Evolutionary conservation across 1,139 yeast species (phyloP), one percentile per base, ranked within the genome.

Genomic region (Kodamaea plutei): DNA sequence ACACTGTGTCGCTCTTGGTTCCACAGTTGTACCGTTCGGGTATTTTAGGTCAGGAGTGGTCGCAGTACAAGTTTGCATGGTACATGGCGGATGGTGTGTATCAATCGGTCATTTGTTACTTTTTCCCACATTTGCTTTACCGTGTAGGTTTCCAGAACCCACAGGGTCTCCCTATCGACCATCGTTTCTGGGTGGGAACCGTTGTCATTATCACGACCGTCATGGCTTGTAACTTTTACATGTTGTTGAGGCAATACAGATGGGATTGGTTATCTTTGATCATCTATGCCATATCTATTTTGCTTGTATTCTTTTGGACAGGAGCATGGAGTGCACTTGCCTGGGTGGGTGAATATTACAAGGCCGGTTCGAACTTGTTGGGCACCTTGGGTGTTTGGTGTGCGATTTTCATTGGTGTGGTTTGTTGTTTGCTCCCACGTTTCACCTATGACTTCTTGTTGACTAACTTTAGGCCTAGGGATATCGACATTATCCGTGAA

Each of bases 11-110:
- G 2, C 53, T 76, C 35, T 53, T 70, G 31, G 77, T 73, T 19
- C 83, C 83, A n/a, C 76, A 76, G 45, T 61, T 76, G 34, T 76
- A 76, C 56, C 56, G 73, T 33, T 49, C 64, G 17, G 82, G 82
- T 29, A 73, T 76, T 34, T 54, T 73, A 35, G 63, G 79, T 24
- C 46, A 53, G 23, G 79, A 73, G 36, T 72, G 77, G 76, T 63
- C 74, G 1, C 76, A 68, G 40, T 58, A 48, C 40, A 73, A 71
- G 47, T 76, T 76, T 43, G 46, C 61, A 8, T 66, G 67, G 64
- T 76, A 76, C 45, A 76, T 76, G 81, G 30, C 63, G 38, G 82
- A 76, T 50, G 83, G 82, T 4, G 41, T 72, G 8, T 76, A 69
- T 43, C 82, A 76, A 45, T 72, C 79, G 2, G 76, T 69, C 15